Evolutionary conservation across 805 yeast species (phyloP), one percentile per base, ranked within the genome.

Genomic region (Kuraishia hungarica): DNA sequence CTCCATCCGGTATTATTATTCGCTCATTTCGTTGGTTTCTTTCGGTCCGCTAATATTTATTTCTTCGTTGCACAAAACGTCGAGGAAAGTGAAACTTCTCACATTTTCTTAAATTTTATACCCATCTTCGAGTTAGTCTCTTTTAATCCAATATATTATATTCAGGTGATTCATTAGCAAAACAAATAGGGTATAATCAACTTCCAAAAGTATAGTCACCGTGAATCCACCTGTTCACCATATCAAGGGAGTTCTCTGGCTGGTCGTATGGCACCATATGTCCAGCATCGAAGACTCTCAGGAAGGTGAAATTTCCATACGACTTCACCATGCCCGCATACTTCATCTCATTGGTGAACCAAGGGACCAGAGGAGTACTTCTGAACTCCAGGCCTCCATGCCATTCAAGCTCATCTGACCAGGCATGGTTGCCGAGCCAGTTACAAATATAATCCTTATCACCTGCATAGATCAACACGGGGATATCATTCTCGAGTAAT

Each of bases 211-310:
- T 62, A 61, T 75, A 81, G 67, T 87, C 86, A 28, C 94, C 96
- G 49, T 71, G 61, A 52, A 89, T 72, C 97, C 97, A 93, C 67
- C 86, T 79, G 75, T 89, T 87, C 59, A 92, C 80, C 91, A 92
- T 85, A 55, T 82, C 90, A 59, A 87, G 76, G 1, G 96, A 74
- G 64, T 78, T 77, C 63, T 80, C 83, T 20, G 97, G 96, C 74
- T 87, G 93, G 72, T 92, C 92, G 64, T 73, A 86, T 19, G 97
- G 97, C 59, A 90, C 97, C 97, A 92, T 91, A 72, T 93, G 97
- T 26, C 97, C 97, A 53, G 96, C 97, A 59, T 83, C 93, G 64
- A 77, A 92, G 10, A 92, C 82, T 69, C 97, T 81, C 69, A 89
- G 76, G 75, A 86, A 93, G 2, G 96, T 87, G 62, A 92, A 83